These are phyloP conservation scores for Bruguiera hainesii DNA, from an alignment of 441 rosid species.

Conservation along the genomic window DNA sequence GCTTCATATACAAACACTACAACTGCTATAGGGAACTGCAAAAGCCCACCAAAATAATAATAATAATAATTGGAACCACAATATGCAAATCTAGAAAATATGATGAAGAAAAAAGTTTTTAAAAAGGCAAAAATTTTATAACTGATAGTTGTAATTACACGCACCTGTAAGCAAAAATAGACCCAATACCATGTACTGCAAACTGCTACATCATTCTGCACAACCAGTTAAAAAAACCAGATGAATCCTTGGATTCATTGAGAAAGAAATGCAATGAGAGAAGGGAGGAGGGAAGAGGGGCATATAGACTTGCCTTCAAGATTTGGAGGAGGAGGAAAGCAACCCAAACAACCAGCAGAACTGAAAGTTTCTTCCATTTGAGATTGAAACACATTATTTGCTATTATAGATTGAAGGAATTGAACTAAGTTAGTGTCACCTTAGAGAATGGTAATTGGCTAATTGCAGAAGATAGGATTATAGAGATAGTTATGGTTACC, in stretches of 20 bases:
- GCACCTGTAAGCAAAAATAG: constrained; percentile 72
- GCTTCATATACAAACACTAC: constrained; percentile 68
- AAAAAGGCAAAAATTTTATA: too few species aligned
- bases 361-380: constrained; percentile 56
- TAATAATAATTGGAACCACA: background rate
- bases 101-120: too few species aligned
- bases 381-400: constrained; percentile 65
- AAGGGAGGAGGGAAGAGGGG: constrained; percentile 1
- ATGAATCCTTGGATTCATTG: constrained; percentile 8
- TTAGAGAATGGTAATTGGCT: background rate
- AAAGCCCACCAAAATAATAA: background rate
- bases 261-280: background rate
- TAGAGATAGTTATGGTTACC: constrained; percentile 34
- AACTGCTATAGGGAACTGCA: constrained; percentile 61
- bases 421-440: constrained; percentile 3
- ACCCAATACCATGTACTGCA: constrained; percentile 79
- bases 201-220: constrained; percentile 65
- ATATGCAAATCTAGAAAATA: background rate
- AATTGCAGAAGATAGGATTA: background rate
- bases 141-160: background rate
- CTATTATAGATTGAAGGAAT: constrained; percentile 31
- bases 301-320: constrained; percentile 50
- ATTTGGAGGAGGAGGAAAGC: constrained; percentile 71
- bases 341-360: constrained; percentile 55
- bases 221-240: constrained; percentile 8